Base-by-base conservation (phyloP, 768 basidiomycete genomes). In the Phallus indusiatus region DNA sequence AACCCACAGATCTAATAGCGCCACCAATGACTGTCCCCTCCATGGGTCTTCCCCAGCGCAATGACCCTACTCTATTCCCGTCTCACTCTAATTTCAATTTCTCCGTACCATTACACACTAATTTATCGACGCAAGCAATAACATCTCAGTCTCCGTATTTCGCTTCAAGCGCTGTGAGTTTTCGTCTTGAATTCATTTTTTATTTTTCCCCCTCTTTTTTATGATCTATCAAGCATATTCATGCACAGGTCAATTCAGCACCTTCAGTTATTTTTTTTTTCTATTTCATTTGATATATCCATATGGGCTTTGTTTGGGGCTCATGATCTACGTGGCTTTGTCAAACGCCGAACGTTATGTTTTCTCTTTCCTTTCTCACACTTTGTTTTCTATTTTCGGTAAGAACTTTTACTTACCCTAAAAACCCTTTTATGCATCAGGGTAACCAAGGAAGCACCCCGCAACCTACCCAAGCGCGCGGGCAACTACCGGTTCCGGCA, bases 21-120 rank as follows among this genome's bases (percentile, higher is more conserved):
- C 68, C 74, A 0, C 71, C 75, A 2, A 64, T 74, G 22, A 65
- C 67, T 50, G 63, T 70, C 0, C 67, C 69, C 4, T 64, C 72
- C 36, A 67, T 73, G 63, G 47, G 35, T 59, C 68, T 47, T 48
- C 64, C 9, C 3, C 65, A 5, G 55, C 65, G 9, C 28, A 37
- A 18, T n/a, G 42, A 48, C 34, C 21, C 33, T 10, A 20, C 57
- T 33, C 6, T 52, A 20, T 50, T 51, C 50, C 60, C 53, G 7
- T 14, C 54, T 6, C 60, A 61, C 18, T 21, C 47, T 28, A 18
- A 28, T 18, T 61, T 61, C 55, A 61, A 61, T 47, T 49, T 55
- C n/a, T 20, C 60, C 21, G 55, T 24, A n/a, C 37, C 55, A 34
- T 16, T 56, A 17, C 42, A 56, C 22, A 20, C 55, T 21, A 36